Evolutionary conservation across 1,284 basidiomycete species (phyloP), one percentile per base, ranked within the genome.

Genomic region (Leccinum insolens): DNA sequence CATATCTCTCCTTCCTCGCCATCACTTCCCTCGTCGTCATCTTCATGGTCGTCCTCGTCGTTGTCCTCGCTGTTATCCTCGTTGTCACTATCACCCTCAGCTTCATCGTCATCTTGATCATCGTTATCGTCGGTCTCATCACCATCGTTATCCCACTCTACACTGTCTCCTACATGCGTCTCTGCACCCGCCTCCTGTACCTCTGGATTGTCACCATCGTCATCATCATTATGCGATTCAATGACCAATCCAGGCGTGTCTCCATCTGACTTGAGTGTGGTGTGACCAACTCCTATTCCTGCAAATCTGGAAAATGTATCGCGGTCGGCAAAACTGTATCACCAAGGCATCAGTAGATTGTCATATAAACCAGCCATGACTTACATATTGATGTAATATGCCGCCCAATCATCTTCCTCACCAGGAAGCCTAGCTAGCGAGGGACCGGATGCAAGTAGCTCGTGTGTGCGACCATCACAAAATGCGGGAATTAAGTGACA

Each of bases 361-460:
- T n/a, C 31, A 34, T 52, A 7, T 7, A 31, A 59, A 59, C 58
- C 15, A 17, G 57, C 25, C 28, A 59, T 15, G 7, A 46, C 68
- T 61, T 7, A 70, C 68, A 69, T 69, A 15, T 69, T 69, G 1
- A 69, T 15, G 6, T 69, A 69, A 17, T 46, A 70, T 8, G 57
- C 61, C 0, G 31, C 39, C 61, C 58, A 70, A 9, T 69, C 64
- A 8, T 69, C 62, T 2, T 4, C 25, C 7, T 69, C 68, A 2
- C 46, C 39, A 8, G 22, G 20, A 2, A 37, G 57, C 7, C 64
- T 22, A 1, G 61, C 64, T 17, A 69, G n/a, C 2, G 68, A 69
- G 2, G 22, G 5, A 2, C 64, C 61, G 14, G 31, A 12, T 31
- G 58, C 31, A 4, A 70, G 31, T 0, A 70, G 25, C 2, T 55